These are phyloP conservation scores for Delphinella strobiligena DNA, from an alignment of 2,329 filamentous ascomycete species.

Conservation along the genomic window DNA sequence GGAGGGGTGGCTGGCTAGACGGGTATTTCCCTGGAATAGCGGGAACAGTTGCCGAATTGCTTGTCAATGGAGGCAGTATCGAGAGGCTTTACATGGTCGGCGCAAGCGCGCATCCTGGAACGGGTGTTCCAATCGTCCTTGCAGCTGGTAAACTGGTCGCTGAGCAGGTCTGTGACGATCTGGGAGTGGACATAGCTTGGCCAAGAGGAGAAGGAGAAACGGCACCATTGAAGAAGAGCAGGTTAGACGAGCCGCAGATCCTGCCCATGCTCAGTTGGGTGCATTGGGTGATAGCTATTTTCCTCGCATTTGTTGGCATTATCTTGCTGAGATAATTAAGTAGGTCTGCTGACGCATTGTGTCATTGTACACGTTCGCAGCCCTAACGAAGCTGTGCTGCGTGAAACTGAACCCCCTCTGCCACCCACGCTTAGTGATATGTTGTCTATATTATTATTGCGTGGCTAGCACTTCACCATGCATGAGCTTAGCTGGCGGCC, in stretches of 20 bases:
- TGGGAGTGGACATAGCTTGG: constrained; percentile 30
- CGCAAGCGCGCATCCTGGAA: constrained; percentile 64
- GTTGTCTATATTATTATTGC: no score
- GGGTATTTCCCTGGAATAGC: constrained; percentile 13
- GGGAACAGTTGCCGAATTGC: constrained; percentile 9
- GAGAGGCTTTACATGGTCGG: constrained; percentile 57
- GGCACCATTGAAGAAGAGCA: background rate
- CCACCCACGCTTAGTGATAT: no score
- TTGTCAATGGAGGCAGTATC: constrained; percentile 25
- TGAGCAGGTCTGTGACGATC: constrained; percentile 38
- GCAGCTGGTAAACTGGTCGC: constrained; percentile 54
- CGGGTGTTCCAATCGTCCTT: constrained; percentile 61
- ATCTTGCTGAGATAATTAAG: background rate
- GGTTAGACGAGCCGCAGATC: constrained; percentile 3
- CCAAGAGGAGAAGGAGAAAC: constrained; percentile 8
- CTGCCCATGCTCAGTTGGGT: background rate
- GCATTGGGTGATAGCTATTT: constrained; percentile 3
- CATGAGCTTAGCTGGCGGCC: no score
- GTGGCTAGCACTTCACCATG: no score
- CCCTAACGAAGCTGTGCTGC: no score
- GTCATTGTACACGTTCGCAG: no score
- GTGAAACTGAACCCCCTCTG: no score
- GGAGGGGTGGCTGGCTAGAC: constrained; percentile 27
- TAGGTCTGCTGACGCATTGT: no score
- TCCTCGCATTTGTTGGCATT: constrained; percentile 2